A percentile compares a stretch with the other conserved stretches of the same genome.
Conservation (phyloP, 176 grass and related monocot species). For the Rhynchospora breviuscula region DNA sequence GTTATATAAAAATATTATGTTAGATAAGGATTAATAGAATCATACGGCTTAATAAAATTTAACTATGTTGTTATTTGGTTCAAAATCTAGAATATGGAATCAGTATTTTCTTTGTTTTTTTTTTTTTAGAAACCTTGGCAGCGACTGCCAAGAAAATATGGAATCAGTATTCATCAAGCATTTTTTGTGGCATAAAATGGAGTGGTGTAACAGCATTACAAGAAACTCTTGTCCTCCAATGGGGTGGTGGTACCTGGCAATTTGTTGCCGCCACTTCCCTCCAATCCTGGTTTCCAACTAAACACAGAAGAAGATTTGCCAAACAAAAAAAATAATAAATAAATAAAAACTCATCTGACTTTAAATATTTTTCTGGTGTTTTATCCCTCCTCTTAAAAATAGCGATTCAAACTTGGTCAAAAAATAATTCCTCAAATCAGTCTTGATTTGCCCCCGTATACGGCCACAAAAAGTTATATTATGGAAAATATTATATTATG, state of each 20-base stretch:
- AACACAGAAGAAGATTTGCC: background rate
- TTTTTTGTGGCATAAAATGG: background rate
- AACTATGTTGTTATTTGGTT: background rate
- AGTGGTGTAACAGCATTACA: background rate
- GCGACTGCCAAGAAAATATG: background rate
- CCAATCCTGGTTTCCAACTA: background rate
- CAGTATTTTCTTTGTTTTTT: background rate
- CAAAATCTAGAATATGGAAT: background rate
- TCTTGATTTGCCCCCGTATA: too few relatives aligned
- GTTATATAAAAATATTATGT: background rate
- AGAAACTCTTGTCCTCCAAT: background rate
- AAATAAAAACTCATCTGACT: too few relatives aligned
- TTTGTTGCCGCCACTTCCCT: slow-evolving; percentile 14
- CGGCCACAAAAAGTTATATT: too few relatives aligned
- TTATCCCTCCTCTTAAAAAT: too few relatives aligned
- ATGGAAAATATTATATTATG: too few relatives aligned
- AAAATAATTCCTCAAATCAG: too few relatives aligned
- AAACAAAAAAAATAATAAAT: too few relatives aligned
- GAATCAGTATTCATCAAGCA: slow-evolving; percentile 1
- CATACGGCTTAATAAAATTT: background rate
- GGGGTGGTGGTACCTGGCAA: background rate
- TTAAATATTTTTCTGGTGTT: too few relatives aligned
- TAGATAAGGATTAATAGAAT: background rate
- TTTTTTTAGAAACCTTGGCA: too few relatives aligned
- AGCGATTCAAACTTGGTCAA: too few relatives aligned